phyloP scores from a whole-genome alignment of 2,329 filamentous ascomycete species.

The Neofusicoccum laricinum region DNA sequence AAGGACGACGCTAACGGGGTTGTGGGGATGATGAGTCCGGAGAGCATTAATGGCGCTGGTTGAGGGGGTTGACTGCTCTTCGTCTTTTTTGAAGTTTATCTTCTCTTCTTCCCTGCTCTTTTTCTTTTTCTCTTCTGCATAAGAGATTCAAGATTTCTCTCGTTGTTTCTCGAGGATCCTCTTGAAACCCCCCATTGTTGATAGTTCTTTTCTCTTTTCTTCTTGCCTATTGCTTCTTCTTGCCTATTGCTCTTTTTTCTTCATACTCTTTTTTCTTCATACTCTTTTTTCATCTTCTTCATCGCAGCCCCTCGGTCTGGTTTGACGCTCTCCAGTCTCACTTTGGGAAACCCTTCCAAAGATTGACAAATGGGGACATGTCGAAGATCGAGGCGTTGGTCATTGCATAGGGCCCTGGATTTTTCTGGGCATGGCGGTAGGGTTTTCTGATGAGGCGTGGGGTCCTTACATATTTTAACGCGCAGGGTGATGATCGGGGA shows the following conservation, averaged over 20 bases:
- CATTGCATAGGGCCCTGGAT: neutral
- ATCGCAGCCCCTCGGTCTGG: conserved; percentile 11
- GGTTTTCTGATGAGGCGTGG: neutral
- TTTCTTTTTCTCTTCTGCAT: neutral
- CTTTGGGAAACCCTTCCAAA: too few species aligned
- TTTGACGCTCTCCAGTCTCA: neutral
- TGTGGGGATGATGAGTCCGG: conserved; percentile 78
- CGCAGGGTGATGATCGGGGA: neutral
- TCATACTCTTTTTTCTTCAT: neutral
- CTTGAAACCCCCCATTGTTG: neutral
- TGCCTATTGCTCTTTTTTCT: neutral
- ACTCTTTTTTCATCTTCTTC: neutral
- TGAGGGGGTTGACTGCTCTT: conserved; percentile 15
- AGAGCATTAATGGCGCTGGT: conserved; percentile 56
- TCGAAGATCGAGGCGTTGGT: neutral
- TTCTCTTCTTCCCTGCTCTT: neutral
- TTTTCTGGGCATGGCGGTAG: neutral
- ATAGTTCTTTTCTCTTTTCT: conserved; percentile 8
- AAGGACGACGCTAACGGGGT: conserved; percentile 63
- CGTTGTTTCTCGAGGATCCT: neutral
- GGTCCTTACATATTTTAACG: neutral
- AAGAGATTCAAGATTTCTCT: conserved; percentile 10
- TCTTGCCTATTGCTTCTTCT: neutral
- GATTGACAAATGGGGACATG: neutral
- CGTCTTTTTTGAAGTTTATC: neutral